Percentiles rank a stretch among this genome's conserved stretches.
phyloP scores from a whole-genome alignment of 352 stramenopile genomes.

The Pythium sukuiense region DNA sequence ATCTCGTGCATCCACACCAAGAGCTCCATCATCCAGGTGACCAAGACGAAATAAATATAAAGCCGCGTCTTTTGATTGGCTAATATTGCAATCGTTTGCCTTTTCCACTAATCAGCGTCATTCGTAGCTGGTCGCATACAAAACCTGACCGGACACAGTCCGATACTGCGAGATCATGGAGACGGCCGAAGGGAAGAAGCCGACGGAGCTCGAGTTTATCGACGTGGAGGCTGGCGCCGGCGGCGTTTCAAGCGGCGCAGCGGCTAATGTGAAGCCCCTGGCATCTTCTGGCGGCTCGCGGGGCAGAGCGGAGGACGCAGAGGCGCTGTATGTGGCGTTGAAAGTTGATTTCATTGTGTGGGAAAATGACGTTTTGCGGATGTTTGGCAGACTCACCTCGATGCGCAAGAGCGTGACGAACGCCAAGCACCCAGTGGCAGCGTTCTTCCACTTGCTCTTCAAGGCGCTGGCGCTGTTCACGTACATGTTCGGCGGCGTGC shows the following conservation, averaged over 20 bases:
- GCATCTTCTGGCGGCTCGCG: conserved; percentile 7
- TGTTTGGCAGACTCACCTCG: conserved; percentile 48
- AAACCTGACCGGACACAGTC: not conserved
- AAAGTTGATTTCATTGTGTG: not conserved
- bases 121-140: conserved; percentile 1
- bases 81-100: not conserved
- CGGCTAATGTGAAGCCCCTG: conserved; percentile 23
- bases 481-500: conserved; percentile 93
- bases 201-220: conserved; percentile 79
- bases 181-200: conserved; percentile 65
- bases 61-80: conserved; percentile 7
- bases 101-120: conserved; percentile 18
- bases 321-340: conserved; percentile 54
- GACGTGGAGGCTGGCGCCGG: conserved; percentile 42
- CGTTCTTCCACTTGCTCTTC: conserved; percentile 97
- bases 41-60: conserved; percentile 71
- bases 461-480: conserved; percentile 92
- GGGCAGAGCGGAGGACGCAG: conserved; percentile 46
- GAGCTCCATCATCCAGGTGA: conserved; percentile 81
- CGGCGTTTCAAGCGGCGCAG: conserved; percentile 7
- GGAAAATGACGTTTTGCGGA: not conserved
- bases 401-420: conserved; percentile 69
- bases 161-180: conserved; percentile 19
- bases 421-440: conserved; percentile 92
- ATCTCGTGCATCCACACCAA: conserved; percentile 90